Percentiles rank a stretch among this genome's conserved stretches.
phyloP scores from a whole-genome alignment of 2,329 filamentous ascomycete species.

The Lecanosticta acicola region DNA sequence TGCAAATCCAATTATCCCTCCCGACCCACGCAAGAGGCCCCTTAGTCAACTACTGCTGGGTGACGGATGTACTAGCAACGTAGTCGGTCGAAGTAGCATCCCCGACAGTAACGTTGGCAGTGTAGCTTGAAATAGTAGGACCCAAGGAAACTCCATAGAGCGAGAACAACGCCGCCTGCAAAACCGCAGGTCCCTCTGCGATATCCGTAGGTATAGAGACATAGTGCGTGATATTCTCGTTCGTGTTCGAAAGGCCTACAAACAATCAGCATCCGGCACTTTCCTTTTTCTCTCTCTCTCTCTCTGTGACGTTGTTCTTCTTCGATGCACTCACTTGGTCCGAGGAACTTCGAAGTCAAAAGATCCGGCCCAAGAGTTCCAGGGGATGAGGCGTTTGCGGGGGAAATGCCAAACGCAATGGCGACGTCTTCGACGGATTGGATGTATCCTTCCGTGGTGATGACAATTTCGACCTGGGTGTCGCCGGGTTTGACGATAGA shows the following conservation, averaged over 20 bases:
- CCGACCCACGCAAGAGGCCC: neutral
- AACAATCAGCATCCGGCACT: neutral
- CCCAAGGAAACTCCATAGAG: conserved; percentile 12
- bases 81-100: conserved; percentile 12
- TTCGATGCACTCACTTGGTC: conserved; percentile 9
- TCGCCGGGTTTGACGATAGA: conserved; percentile 37
- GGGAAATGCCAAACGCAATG: conserved; percentile 38
- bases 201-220: conserved; percentile 16
- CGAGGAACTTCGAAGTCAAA: conserved; percentile 12
- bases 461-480: conserved; percentile 35
- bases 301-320: neutral
- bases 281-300: no score
- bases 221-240: conserved; percentile 20
- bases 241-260: conserved; percentile 14
- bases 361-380: conserved; percentile 9
- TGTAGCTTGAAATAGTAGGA: conserved; percentile 9
- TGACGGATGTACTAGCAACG: conserved; percentile 3
- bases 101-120: conserved; percentile 20
- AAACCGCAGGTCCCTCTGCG: conserved; percentile 2
- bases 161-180: conserved; percentile 17
- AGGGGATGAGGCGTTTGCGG: conserved; percentile 1
- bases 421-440: conserved; percentile 43
- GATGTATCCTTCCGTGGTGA: conserved; percentile 41
- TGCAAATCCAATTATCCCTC: neutral
- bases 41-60: neutral